phyloP scores from a whole-genome alignment of 805 yeast genomes.

The Myxozyma kluyveri region DNA sequence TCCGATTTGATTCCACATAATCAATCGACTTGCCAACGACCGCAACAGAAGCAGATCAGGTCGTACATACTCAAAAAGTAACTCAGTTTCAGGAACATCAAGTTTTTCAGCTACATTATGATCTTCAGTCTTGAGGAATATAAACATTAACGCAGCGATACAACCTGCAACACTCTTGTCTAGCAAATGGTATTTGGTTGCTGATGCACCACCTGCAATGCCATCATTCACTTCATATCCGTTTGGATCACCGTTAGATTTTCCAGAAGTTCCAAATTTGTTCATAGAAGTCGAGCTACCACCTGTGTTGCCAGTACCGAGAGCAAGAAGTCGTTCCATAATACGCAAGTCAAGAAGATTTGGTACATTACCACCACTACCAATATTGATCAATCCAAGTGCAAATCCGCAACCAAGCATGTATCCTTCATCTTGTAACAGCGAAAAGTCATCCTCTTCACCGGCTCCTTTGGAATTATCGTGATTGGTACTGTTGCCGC shows the following conservation, averaged over 20 bases:
- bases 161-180: conserved; percentile 73
- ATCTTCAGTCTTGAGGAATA: conserved; percentile 68
- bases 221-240: conserved; percentile 20
- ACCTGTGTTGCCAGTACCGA: conserved; percentile 47
- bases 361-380: conserved; percentile 62
- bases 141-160: conserved; percentile 67
- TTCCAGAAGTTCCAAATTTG: neutral
- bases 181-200: conserved; percentile 54
- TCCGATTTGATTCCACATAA: conserved; percentile 69
- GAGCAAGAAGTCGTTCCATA: conserved; percentile 55
- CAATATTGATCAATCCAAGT: conserved; percentile 78
- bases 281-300: neutral
- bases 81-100: conserved; percentile 56
- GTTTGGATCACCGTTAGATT: neutral
- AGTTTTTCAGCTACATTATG: conserved; percentile 58
- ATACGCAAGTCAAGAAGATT: conserved; percentile 63
- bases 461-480: neutral
- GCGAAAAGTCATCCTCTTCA: conserved; percentile 39
- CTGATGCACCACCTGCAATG: conserved; percentile 49
- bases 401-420: conserved; percentile 85
- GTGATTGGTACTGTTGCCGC: neutral
- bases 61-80: conserved; percentile 63
- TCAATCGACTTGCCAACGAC: conserved; percentile 59
- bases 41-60: conserved; percentile 75
- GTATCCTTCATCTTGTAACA: conserved; percentile 62